These are phyloP conservation scores for Hortiboletus flavorubellus DNA, from an alignment of 768 basidiomycete species.

Conservation along the genomic window DNA sequence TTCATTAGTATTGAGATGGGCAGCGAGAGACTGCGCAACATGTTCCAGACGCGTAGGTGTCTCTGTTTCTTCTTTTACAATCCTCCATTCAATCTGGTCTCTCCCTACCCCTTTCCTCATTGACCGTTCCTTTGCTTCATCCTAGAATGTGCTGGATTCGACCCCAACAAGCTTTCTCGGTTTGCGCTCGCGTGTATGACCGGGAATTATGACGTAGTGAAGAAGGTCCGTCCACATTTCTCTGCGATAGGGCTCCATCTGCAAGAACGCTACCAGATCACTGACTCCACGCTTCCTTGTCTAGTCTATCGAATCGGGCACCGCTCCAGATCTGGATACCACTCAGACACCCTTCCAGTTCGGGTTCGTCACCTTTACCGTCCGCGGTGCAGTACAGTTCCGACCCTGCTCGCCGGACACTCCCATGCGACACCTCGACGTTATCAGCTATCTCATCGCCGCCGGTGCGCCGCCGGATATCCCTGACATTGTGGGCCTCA, in stretches of 20 bases:
- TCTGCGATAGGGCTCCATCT: not conserved
- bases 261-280: not conserved
- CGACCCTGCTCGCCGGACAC: constrained; percentile 3
- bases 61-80: not conserved
- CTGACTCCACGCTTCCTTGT: not conserved
- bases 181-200: constrained; percentile 27
- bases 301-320: constrained; percentile 26
- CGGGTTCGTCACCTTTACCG: constrained; percentile 40
- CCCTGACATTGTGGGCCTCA: constrained; percentile 46
- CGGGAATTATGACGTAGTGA: constrained; percentile 20
- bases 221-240: constrained; percentile 13
- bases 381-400: constrained; percentile 42
- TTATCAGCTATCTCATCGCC: constrained; percentile 41
- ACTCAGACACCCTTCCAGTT: constrained; percentile 43
- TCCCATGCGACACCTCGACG: constrained; percentile 30
- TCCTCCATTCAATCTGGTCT: not conserved
- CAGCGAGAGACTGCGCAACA: constrained; percentile 26
- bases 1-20: constrained; percentile 24
- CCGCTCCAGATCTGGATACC: constrained; percentile 36
- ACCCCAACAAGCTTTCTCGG: constrained; percentile 17
- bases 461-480: constrained; percentile 39
- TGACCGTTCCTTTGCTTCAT: not conserved
- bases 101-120: not conserved
- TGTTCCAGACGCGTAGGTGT: constrained; percentile 29
- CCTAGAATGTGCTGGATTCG: constrained; percentile 19